phyloP scores from a whole-genome alignment of 176 grass and related monocot species.

The Themeda triandra region DNA sequence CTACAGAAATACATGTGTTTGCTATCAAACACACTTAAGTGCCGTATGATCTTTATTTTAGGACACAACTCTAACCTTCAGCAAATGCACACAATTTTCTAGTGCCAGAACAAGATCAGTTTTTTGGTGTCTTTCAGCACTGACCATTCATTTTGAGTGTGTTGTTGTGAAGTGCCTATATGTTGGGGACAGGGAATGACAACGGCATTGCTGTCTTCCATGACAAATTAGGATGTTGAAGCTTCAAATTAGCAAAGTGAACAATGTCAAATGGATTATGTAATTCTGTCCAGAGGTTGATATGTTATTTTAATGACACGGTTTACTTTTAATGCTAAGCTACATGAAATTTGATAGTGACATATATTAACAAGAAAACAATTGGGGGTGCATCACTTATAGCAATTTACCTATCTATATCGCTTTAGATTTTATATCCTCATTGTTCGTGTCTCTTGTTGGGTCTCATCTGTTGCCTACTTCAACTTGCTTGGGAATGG shows the following conservation, averaged over 20 bases:
- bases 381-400: not conserved
- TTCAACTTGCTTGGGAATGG: not conserved
- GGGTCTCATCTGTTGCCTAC: not conserved
- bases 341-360: not conserved
- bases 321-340: slow-evolving; percentile 4
- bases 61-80: not conserved
- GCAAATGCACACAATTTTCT: not conserved
- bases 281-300: slow-evolving; percentile 9
- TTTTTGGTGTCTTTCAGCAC: not conserved
- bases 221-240: slow-evolving; percentile 10
- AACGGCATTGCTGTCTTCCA: not conserved
- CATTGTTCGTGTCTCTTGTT: not conserved
- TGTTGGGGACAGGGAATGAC: not conserved
- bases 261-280: not conserved
- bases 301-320: not conserved
- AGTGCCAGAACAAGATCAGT: not conserved
- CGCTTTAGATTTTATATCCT: not conserved
- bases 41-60: not conserved
- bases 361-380: not conserved
- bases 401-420: not conserved
- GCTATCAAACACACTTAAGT: not conserved
- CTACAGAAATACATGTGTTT: not conserved
- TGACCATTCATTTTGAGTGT: not conserved
- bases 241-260: not conserved
- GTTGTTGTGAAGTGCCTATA: not conserved